Base-by-base conservation (phyloP, 1,284 basidiomycete genomes). In the Puccinia brachypodii region DNA sequence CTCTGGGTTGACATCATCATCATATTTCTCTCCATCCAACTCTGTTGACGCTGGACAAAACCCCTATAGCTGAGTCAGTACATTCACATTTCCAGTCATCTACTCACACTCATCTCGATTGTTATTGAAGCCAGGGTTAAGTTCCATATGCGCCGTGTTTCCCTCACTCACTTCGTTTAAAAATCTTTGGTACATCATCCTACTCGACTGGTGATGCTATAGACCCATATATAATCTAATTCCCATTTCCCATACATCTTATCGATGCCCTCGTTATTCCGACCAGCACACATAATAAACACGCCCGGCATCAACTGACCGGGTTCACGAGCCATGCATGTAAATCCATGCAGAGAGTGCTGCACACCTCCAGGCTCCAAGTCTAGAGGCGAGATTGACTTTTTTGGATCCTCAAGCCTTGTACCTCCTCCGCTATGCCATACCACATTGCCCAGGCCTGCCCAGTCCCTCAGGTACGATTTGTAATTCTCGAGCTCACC, bases 331-430 rank as follows among this genome's bases (percentile, higher is more conserved):
- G 50, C 50, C 50, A 53, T 53, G 50, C 50, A 53, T 44, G 42
- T 44, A 44, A 44, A 44, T 44, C 7, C 16, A 16, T 44, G 16
- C 42, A 44, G 16, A 58, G 56, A 14, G 56, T 58, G n/a, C n/a
- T 58, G 8, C 31, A 33, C n/a, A n/a, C n/a, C n/a, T n/a, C n/a
- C n/a, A n/a, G n/a, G n/a, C n/a, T n/a, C 58, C 58, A 31, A 60
- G 58, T 1, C 58, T 60, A 25, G 14, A 60, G 33, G 58, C 58
- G 58, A 60, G 58, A 60, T 60, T 33, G 33, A 60, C 31, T 60
- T 60, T n/a, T n/a, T 60, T 60, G 58, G 58, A 60, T 60, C 58
- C 22, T 33, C 58, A 60, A 60, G 58, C 58, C 58, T 60, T 60
- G 1, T 13, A 33, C 28, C 28, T 60, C 31, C 28, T 60, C 58